These are phyloP conservation scores for Raphanus raphanistrum DNA, from an alignment of 345 rosid species.

Conservation along the genomic window DNA sequence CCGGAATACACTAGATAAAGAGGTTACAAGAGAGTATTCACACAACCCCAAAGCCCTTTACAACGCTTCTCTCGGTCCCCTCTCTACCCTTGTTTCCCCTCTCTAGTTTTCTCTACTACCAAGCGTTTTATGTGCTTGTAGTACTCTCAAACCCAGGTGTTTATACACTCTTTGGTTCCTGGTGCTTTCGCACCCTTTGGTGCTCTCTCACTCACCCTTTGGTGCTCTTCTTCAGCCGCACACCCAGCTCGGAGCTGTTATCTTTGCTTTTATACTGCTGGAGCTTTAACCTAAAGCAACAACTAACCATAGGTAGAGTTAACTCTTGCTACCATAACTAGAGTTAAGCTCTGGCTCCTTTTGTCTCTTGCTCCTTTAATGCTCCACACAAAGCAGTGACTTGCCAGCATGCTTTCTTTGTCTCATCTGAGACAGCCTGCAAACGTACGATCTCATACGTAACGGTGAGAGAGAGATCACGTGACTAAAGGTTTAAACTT, in stretches of 20 bases:
- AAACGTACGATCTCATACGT: not conserved
- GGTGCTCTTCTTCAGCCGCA: not conserved
- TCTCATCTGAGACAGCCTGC: not conserved
- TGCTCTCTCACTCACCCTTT: no score
- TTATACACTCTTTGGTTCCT: not conserved
- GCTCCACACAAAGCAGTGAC: not conserved
- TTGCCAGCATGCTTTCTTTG: not conserved
- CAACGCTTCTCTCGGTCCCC: no score
- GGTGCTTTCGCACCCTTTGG: no score
- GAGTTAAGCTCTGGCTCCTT: not conserved
- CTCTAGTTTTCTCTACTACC: not conserved
- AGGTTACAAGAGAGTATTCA: not conserved
- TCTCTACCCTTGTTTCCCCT: not conserved
- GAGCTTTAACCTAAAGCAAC: not conserved
- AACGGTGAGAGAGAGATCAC: not conserved
- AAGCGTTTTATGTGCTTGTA: not conserved
- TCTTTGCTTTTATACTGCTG: not conserved
- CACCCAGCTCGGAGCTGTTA: not conserved
- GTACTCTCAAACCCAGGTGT: not conserved
- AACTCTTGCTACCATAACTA: not conserved
- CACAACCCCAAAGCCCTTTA: no score
- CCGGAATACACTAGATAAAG: no score
- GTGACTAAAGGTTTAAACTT: not conserved
- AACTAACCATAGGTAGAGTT: not conserved
- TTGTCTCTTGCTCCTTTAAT: not conserved